Conservation (phyloP, 257 asterid genomes). For the Striga asiatica region DNA sequence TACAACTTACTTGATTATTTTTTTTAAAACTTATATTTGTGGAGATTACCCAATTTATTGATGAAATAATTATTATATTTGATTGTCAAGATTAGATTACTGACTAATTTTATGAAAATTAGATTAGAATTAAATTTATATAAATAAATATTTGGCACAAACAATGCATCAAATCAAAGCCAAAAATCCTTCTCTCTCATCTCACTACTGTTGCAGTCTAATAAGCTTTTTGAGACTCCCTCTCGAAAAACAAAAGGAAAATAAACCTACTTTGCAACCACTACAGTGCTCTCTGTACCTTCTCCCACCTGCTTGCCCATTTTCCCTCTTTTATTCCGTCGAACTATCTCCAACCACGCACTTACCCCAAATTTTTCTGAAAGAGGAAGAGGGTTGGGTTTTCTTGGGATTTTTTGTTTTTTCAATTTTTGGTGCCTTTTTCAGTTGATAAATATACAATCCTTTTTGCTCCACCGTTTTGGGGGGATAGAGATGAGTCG, state of each 20-base stretch:
- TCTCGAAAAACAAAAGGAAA: constrained; percentile 30
- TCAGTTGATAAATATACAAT: too few species aligned
- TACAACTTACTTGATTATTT: too few species aligned
- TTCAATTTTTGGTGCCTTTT: neutral
- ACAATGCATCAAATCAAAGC: constrained; percentile 16
- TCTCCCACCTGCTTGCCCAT: constrained; percentile 21
- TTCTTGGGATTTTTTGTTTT: neutral
- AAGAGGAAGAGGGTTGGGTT: neutral
- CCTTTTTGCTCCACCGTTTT: constrained; percentile 21
- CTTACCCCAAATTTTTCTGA: neutral
- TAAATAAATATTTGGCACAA: neutral
- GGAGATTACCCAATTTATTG: too few species aligned
- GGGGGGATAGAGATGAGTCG: constrained; percentile 68
- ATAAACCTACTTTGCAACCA: constrained; percentile 23
- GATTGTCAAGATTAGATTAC: too few species aligned
- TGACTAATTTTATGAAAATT: too few species aligned
- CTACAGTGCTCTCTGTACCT: constrained; percentile 14
- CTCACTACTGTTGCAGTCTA: constrained; percentile 16
- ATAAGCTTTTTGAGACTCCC: constrained; percentile 21
- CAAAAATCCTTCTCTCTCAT: constrained; percentile 16
- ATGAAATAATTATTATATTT: too few species aligned
- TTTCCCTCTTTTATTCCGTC: neutral
- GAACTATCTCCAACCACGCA: neutral
- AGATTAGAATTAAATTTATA: too few species aligned
- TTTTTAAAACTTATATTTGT: too few species aligned